Evolutionary conservation across 108 stramenopile species (phyloP).

Genomic region (Nannochloropsis granulata): DNA sequence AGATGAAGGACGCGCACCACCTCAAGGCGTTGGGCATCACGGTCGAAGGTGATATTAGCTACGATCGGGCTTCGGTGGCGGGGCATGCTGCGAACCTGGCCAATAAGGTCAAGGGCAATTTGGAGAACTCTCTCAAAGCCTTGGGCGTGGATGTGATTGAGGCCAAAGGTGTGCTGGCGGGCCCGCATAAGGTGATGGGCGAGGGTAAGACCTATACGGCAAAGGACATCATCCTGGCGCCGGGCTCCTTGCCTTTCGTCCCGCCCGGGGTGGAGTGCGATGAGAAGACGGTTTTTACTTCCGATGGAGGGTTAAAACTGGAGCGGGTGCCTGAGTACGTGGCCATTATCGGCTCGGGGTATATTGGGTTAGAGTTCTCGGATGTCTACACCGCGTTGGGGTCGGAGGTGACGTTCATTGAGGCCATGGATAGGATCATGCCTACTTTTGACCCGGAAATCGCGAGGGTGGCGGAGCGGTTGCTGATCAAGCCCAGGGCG

Average conservation of each 20-base stretch:
- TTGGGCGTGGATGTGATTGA: conserved; percentile 70
- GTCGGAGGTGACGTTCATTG: conserved; percentile 91
- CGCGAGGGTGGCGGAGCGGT: conserved; percentile 83
- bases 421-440: conserved; percentile 73
- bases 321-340: conserved; percentile 85
- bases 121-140: conserved; percentile 63
- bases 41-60: conserved; percentile 58
- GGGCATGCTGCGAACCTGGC: conserved; percentile 87
- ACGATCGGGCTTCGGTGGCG: conserved; percentile 73
- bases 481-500: conserved; percentile 75
- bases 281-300: conserved; percentile 93
- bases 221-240: conserved; percentile 90
- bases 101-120: conserved; percentile 71
- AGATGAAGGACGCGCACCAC: conserved; percentile 57
- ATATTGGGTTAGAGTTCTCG: conserved; percentile 94
- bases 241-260: conserved; percentile 92
- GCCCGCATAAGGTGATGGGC: conserved; percentile 60
- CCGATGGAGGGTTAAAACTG: conserved; percentile 80
- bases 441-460: conserved; percentile 93
- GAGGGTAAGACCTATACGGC: conserved; percentile 58
- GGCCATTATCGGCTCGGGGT: conserved; percentile 92
- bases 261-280: conserved; percentile 85
- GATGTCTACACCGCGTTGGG: conserved; percentile 97
- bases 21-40: conserved; percentile 62
- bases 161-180: conserved; percentile 58